phyloP scores from a whole-genome alignment of 2,329 filamentous ascomycete genomes.

The Monosporascus sp. region DNA sequence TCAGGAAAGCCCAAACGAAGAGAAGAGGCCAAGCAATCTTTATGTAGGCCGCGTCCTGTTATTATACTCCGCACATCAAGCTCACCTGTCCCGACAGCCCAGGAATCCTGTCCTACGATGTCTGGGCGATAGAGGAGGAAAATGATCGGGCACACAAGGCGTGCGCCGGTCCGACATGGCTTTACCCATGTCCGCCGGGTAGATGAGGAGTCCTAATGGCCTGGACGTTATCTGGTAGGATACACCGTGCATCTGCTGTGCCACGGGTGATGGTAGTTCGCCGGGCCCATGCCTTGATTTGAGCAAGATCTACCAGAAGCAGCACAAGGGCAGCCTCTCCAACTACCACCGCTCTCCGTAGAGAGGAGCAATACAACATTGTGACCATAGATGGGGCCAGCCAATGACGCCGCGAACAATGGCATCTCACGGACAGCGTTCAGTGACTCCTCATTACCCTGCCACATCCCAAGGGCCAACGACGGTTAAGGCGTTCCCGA shows the following conservation, averaged over 20 bases:
- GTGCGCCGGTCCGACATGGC: conserved; percentile 11
- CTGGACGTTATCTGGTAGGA: neutral
- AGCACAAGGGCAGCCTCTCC: neutral
- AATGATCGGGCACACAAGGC: conserved; percentile 3
- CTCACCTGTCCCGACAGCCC: conserved; percentile 2
- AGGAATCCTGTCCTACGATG: conserved; percentile 4
- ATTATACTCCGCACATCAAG: conserved; percentile 6
- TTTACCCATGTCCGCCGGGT: conserved; percentile 2
- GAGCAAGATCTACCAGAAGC: neutral
- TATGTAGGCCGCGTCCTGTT: neutral
- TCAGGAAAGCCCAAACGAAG: neutral
- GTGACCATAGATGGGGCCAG: neutral
- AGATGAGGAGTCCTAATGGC: neutral
- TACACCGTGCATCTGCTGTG: neutral
- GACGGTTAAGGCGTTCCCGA: neutral
- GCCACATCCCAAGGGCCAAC: neutral
- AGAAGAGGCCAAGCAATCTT: neutral
- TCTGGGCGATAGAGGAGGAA: conserved; percentile 1
- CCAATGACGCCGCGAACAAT: neutral
- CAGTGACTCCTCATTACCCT: neutral
- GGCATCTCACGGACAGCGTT: neutral
- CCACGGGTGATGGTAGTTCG: conserved; percentile 4
- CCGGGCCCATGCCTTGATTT: neutral
- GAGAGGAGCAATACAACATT: neutral
- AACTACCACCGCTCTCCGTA: neutral